Percentiles rank a stretch among this genome's conserved stretches.
These are phyloP conservation scores for Coemansia asiatica DNA, from an alignment of 192 early-diverging fungal species.

Conservation along the genomic window DNA sequence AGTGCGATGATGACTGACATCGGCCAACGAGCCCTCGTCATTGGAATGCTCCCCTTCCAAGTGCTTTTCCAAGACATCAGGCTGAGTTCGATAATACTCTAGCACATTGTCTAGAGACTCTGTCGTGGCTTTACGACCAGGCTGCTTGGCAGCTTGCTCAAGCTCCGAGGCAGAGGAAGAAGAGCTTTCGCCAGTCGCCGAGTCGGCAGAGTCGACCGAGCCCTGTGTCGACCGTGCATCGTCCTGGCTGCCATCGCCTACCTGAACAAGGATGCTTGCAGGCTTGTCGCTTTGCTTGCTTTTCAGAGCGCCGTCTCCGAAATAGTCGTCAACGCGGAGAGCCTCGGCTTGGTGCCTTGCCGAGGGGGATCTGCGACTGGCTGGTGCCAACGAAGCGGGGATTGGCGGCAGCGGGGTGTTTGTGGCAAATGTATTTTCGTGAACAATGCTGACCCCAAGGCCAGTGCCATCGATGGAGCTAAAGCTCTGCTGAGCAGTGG, in stretches of 20 bases:
- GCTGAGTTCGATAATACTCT: slow-evolving; percentile 45
- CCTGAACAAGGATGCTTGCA: slow-evolving; percentile 41
- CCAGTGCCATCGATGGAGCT: slow-evolving; percentile 41
- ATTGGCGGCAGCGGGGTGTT: slow-evolving; percentile 7
- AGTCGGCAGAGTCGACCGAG: not conserved
- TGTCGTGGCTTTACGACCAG: slow-evolving; percentile 37
- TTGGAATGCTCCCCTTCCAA: slow-evolving; percentile 1
- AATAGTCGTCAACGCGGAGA: slow-evolving; percentile 12
- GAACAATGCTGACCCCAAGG: slow-evolving; percentile 11
- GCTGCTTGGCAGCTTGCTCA: not conserved
- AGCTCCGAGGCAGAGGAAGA: not conserved
- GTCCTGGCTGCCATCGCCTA: slow-evolving; percentile 33
- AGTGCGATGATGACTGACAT: not conserved
- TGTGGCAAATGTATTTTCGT: not conserved
- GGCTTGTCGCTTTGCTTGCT: slow-evolving; percentile 24
- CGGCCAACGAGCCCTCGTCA: not conserved
- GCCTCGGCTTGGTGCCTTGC: not conserved
- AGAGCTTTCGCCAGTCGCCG: not conserved
- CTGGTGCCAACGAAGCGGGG: slow-evolving; percentile 2
- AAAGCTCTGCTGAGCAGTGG: slow-evolving; percentile 51
- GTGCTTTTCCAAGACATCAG: slow-evolving; percentile 9
- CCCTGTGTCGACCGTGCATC: not conserved
- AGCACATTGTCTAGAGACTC: slow-evolving; percentile 53
- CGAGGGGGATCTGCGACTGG: slow-evolving; percentile 5
- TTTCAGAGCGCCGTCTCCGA: slow-evolving; percentile 3